Evolutionary conservation across 1,139 yeast species (phyloP).

Genomic region (Candida pseudocylindracea): DNA sequence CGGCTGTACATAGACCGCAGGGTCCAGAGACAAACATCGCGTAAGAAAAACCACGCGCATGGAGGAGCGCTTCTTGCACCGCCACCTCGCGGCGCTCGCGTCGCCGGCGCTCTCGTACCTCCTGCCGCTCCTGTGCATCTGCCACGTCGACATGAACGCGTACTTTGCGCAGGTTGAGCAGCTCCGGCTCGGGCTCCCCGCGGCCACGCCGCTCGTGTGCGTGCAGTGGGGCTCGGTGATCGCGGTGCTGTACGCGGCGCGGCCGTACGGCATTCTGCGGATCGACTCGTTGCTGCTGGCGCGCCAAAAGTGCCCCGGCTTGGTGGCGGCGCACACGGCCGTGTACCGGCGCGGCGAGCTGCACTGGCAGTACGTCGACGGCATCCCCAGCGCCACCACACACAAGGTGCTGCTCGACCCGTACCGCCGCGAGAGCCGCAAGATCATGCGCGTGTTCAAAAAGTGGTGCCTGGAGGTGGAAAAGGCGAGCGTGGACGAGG

Average conservation of each 20-base stretch:
- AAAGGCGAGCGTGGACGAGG: constrained; percentile 92
- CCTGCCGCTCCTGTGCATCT: constrained; percentile 64
- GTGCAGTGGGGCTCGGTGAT: constrained; percentile 82
- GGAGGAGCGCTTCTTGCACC: too few relatives aligned
- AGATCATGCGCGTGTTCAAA: constrained; percentile 42
- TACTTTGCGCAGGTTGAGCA: constrained; percentile 93
- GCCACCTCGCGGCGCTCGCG: too few relatives aligned
- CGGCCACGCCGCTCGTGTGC: constrained; percentile 73
- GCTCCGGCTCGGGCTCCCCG: constrained; percentile 37
- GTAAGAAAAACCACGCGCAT: too few relatives aligned
- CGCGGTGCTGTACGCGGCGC: constrained; percentile 80
- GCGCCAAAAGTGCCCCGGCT: constrained; percentile 44
- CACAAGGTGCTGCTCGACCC: constrained; percentile 87
- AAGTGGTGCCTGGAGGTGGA: constrained; percentile 44
- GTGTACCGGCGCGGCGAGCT: constrained; percentile 77
- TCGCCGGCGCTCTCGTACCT: constrained; percentile 11
- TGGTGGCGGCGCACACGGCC: constrained; percentile 80
- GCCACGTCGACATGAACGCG: constrained; percentile 81
- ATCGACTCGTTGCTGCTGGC: constrained; percentile 59
- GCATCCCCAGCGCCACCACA: constrained; percentile 18
- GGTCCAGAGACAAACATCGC: too few relatives aligned
- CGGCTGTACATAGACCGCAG: too few relatives aligned
- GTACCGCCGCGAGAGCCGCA: constrained; percentile 69
- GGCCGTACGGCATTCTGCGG: constrained; percentile 60
- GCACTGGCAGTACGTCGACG: constrained; percentile 44